Evolutionary conservation across 106 monocot species (phyloP), one percentile per base, ranked within the genome.

Genomic region (Apostasia shenzhenica): DNA sequence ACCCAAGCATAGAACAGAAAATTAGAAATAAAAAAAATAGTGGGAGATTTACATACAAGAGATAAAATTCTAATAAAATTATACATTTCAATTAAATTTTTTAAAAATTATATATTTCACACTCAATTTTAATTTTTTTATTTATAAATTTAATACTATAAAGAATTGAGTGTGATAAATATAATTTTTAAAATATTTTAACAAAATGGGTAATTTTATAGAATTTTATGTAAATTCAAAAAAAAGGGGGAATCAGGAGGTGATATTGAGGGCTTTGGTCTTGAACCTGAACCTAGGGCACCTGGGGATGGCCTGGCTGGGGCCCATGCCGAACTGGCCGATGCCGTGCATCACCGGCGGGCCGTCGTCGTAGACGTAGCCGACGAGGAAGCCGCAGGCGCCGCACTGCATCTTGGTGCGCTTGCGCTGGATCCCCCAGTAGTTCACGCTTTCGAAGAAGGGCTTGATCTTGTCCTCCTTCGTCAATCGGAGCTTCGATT

Each of bases 371-470:
- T 99, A 99, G 61, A 99, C 66, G 72, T 90, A 69, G 12, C 92
- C 93, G 45, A 99, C 70, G 47, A 92, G 79, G 48, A 66, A 78
- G 13, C 81, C 79, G 69, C 99, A 99, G 66, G 81, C 65, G 73
- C 76, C 83, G 80, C 99, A 99, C 64, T 71, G 61, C 56, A 93
- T 83, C 71, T 69, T 77, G 50, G 83, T 87, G 52, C 99, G 78
- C 74, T 61, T 70, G 51, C 99, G 75, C 59, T 90, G 87, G 83
- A 99, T 83, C 6, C 99, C 99, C 99, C 99, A 99, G 83, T 99
- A 99, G 67, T 93, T 79, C 45, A 85, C 44, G 48, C 93, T 99
- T 83, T 99, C 92, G 74, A 93, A 93, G 81, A 90, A 99, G 61
- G 99, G 99, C 6, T 41, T 47, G 77, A 99, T 68, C 79, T 72